Evolutionary conservation across 2,329 filamentous ascomycete genomes (phyloP), one percentile per base, ranked within the genome.

Genomic region (Pseudocercospora macadamiae): DNA sequence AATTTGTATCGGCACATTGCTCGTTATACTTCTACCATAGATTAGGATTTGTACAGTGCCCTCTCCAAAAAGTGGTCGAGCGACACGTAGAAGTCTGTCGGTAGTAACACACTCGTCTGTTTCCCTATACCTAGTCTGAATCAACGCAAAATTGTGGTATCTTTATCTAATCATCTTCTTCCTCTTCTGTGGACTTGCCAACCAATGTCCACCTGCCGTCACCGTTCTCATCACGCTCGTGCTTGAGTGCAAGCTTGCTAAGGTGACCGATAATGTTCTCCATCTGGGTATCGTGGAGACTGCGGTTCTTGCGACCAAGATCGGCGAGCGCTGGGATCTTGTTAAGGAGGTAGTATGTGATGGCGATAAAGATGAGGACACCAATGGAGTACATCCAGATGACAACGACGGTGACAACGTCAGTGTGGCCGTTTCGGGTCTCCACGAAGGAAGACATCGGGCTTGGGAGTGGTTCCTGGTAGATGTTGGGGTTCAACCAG

Each of bases 361-460:
- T 85, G 68, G 85, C 85, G 65, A 86, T 83, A 75, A 88, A 80
- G 68, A 88, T 83, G 61, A 82, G 83, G 59, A 88, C 84, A 72
- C 83, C 84, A 61, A 88, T 85, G n/a, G 83, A 86, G 79, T 86
- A 88, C 45, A 77, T 78, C 85, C 86, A 88, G 70, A 88, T 77
- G 63, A 87, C 77, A 56, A 89, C 84, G 25, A 87, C 83, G 53
- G 86, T 88, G 70, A 87, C 83, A 64, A 88, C 82, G 72, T 86
- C 83, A 62, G 80, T 80, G 73, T 82, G 80, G 64, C 83, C 82
- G 65, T 73, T 69, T 48, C 56, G 51, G 54, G 66, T 68, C 66
- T 74, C 68, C 61, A 68, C 64, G 62, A 64, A 66, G 56, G 59
- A 64, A 67, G 69, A 67, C 62, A 75, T 74, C 63, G 79, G 80